Evolutionary conservation across 345 rosid species (phyloP), one percentile per base, ranked within the genome.

Genomic region (Lumnitzera racemosa): DNA sequence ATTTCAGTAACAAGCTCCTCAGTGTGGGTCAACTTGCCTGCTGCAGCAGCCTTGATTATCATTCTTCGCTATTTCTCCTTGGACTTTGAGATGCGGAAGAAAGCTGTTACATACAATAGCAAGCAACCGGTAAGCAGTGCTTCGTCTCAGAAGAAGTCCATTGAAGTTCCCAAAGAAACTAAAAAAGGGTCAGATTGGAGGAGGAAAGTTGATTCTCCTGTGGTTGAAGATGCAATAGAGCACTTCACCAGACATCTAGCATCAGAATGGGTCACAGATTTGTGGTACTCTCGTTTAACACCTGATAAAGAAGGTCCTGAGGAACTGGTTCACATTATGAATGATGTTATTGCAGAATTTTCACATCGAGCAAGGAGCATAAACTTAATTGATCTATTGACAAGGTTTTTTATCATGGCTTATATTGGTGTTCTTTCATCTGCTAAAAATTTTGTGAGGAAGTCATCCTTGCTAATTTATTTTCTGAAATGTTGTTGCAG

Each of bases 1-100:
- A 52, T 43, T 59, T 55, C 87, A 94, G 99, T 94, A 77, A 94
- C 97, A 25, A 94, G 97, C 79, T 86, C 97, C 75, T 94, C 99
- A 5, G 96, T 94, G 36, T 88, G 76, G 89, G 83, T 90, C 43
- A 94, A 90, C 77, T 79, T 94, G 66, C 97, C 97, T 66, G 96
- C 91, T 78, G 95, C 99, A 31, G 95, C 88, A 24, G 72, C 80
- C 55, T 77, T 94, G 70, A 78, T 90, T 65, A 58, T 94, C 64
- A 76, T 85, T 53, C 89, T 95, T 47, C 97, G 96, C 12, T 88
- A 95, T 67, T 81, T 88, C 67, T 79, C 90, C 2, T 68, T 95
- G 17, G 99, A 95, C 71, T 75, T 81, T 66, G 97, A 90, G 67
- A 79, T 79, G 92, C 74, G 83, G 62, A 83, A 78, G 66, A 88